Evolutionary conservation across 306 rosid genomes (phyloP).

Genomic region (Alnus glutinosa): DNA sequence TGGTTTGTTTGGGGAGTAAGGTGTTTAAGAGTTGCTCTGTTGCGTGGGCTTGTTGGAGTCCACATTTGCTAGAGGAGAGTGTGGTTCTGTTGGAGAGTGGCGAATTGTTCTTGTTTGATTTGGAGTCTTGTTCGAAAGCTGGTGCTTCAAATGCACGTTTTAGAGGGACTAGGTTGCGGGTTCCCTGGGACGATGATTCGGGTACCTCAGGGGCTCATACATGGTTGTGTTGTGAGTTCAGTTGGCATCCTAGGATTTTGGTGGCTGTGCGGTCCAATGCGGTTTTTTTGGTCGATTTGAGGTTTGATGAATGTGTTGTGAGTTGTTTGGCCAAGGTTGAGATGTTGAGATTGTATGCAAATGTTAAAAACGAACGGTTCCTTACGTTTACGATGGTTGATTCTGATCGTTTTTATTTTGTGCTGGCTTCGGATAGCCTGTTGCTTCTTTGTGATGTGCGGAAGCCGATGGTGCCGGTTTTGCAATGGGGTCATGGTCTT

Average conservation of each 20-base stretch:
- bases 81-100: slow-evolving; percentile 59
- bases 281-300: background rate
- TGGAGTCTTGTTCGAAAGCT: too few relatives aligned
- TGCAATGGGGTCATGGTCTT: slow-evolving; percentile 65
- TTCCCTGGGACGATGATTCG: too few relatives aligned
- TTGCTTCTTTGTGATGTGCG: slow-evolving; percentile 67
- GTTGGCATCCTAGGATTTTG: too few relatives aligned
- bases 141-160: too few relatives aligned
- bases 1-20: slow-evolving; percentile 44
- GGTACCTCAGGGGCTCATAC: too few relatives aligned
- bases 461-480: slow-evolving; percentile 57
- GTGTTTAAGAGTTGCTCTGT: slow-evolving; percentile 48
- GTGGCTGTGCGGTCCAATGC: too few relatives aligned
- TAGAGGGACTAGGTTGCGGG: too few relatives aligned
- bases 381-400: slow-evolving; percentile 49
- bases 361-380: slow-evolving; percentile 45
- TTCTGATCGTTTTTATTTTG: slow-evolving; percentile 47
- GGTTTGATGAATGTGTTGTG: slow-evolving; percentile 36
- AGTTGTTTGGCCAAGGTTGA: slow-evolving; percentile 59
- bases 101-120: background rate
- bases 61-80: slow-evolving; percentile 54
- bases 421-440: slow-evolving; percentile 51
- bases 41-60: slow-evolving; percentile 70
- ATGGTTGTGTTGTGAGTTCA: too few relatives aligned
- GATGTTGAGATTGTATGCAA: slow-evolving; percentile 40